phyloP scores from a whole-genome alignment of 345 rosid species.

The Pistacia vera region DNA sequence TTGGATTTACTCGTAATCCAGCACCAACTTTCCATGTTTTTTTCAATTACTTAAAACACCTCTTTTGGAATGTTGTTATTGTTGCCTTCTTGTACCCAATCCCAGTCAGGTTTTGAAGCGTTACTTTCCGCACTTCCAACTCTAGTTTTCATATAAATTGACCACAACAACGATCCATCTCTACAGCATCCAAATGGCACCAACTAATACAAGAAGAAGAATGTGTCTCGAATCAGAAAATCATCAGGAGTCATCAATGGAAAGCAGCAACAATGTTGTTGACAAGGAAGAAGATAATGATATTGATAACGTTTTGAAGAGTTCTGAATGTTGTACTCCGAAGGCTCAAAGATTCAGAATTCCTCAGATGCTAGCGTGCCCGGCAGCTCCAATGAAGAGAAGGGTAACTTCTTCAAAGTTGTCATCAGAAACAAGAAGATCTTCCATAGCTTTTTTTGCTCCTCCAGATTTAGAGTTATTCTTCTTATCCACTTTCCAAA shows the following conservation, averaged over 20 bases:
- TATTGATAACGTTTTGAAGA: neutral
- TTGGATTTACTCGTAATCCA: conserved; percentile 33
- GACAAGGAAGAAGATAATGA: neutral
- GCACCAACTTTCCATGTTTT: conserved; percentile 22
- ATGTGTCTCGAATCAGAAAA: neutral
- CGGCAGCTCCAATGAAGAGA: conserved; percentile 47
- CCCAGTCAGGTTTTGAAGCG: conserved; percentile 4
- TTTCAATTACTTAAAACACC: conserved; percentile 22
- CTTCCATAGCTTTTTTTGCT: conserved; percentile 27
- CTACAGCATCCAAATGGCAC: neutral
- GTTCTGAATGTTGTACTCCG: conserved; percentile 28
- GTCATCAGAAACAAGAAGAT: conserved; percentile 9
- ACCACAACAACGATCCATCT: no score
- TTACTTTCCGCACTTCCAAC: neutral
- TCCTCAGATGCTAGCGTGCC: conserved; percentile 30
- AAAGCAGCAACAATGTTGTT: neutral
- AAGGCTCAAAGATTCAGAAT: conserved; percentile 37
- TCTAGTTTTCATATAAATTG: no score
- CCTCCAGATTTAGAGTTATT: conserved; percentile 45
- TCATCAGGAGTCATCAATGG: neutral
- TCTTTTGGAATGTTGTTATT: conserved; percentile 34
- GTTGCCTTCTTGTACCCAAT: conserved; percentile 23
- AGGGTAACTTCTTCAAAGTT: conserved; percentile 20
- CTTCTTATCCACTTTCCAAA: conserved; percentile 34
- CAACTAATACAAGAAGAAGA: conserved; percentile 11